A percentile compares a stretch with the other conserved stretches of the same genome.
phyloP scores from a whole-genome alignment of 192 early-diverging fungal species.

The Lobosporangium transversale region DNA sequence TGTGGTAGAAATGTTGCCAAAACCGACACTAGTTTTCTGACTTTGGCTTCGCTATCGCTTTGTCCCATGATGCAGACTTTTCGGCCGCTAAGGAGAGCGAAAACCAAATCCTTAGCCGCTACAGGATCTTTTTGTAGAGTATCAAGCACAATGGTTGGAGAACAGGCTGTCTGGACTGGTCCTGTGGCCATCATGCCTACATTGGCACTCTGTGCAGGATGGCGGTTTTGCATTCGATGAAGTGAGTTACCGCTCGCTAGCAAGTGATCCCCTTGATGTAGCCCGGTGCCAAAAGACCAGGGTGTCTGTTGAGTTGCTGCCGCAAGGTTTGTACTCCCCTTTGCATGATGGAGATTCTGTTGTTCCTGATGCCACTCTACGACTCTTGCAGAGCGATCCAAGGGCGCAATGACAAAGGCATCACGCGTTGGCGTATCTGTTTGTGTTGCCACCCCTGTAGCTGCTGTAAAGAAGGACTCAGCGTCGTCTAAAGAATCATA shows the following conservation, averaged over 20 bases:
- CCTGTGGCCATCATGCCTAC: conserved; percentile 12
- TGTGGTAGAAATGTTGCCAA: conserved; percentile 39
- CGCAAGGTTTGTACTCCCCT: background rate
- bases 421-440: conserved; percentile 39
- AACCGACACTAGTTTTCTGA: conserved; percentile 23
- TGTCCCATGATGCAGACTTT: conserved; percentile 42
- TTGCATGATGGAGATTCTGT: conserved; percentile 40
- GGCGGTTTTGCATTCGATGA: conserved; percentile 5
- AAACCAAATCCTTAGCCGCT: conserved; percentile 31
- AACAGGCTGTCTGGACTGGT: conserved; percentile 1
- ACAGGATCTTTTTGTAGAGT: conserved; percentile 31
- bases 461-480: conserved; percentile 47
- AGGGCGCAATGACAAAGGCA: conserved; percentile 25
- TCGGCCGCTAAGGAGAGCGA: conserved; percentile 41
- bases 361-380: conserved; percentile 53
- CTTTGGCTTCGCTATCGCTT: conserved; percentile 35
- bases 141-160: conserved; percentile 32
- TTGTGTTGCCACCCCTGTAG: conserved; percentile 30
- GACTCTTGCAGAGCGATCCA: conserved; percentile 40
- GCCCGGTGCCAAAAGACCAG: conserved; percentile 36
- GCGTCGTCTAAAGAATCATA: conserved; percentile 51
- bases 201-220: conserved; percentile 35
- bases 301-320: conserved; percentile 4
- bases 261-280: conserved; percentile 10
- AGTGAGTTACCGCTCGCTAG: background rate